Evolutionary conservation across 139 green algal species (phyloP), one percentile per base, ranked within the genome.

Genomic region (Coccomyxa sp.): DNA sequence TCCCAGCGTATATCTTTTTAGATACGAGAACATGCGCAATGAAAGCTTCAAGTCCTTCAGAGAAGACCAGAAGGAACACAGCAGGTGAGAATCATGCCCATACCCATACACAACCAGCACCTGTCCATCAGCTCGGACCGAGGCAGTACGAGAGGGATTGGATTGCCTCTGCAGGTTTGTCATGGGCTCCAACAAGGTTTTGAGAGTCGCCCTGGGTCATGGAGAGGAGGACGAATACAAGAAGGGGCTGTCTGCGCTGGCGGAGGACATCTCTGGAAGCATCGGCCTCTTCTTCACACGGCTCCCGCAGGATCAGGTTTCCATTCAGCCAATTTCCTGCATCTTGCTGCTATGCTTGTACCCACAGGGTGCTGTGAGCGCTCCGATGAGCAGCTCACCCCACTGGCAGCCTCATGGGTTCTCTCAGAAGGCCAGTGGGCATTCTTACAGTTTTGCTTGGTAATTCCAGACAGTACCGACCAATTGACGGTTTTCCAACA

Each of bases 31-130:
- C 86, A 95, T 98, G 86, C 87, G 95, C 8, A 99, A 96, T 55
- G 94, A 96, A 64, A 88, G 89, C 50, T 95, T 99, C 81, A 98
- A 99, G 85, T 86, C 95, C 80, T 84, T 99, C 36, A 79, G 94
- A 18, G 89, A 98, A 10, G 88, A 97, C 76, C 80, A 88, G 18
- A 41, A 75, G 29, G 89, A 90, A 0, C 90, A 69, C 72, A 94
- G 90, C 92, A 94, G 82, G 93, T 94, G 41, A n/a, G 91, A 10
- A 0, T 38, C 2, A 16, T 58, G 44, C 44, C n/a, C n/a, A n/a
- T n/a, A n/a, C n/a, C n/a, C n/a, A n/a, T n/a, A n/a, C n/a, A n/a
- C n/a, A n/a, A n/a, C n/a, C n/a, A n/a, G n/a, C n/a, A n/a, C n/a
- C n/a, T n/a, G n/a, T n/a, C n/a, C n/a, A n/a, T n/a, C n/a, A n/a